phyloP scores from a whole-genome alignment of 129 eudicot species.

The Centaurea solstitialis region DNA sequence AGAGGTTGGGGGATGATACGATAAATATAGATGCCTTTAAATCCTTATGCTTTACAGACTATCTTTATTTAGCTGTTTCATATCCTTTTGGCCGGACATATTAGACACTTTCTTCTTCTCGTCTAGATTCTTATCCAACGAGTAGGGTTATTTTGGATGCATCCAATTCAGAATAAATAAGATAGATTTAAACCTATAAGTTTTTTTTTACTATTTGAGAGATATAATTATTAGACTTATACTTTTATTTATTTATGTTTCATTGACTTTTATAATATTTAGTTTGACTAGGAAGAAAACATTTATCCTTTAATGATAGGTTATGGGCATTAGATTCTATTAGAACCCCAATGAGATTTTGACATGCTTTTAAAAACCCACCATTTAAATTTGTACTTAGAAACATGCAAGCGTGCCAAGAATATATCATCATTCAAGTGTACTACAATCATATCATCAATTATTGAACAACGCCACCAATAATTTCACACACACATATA shows the following conservation, averaged over 20 bases:
- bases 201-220: not conserved
- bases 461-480: slow-evolving; percentile 16
- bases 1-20: not conserved
- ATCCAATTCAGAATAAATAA: not conserved
- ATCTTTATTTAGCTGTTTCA: not conserved
- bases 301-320: slow-evolving; percentile 6
- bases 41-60: not conserved
- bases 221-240: not conserved
- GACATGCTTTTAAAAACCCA: slow-evolving; percentile 28
- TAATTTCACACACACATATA: not conserved
- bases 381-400: slow-evolving; percentile 21
- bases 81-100: not conserved
- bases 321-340: slow-evolving; percentile 33
- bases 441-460: slow-evolving; percentile 18
- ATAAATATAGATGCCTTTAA: not conserved
- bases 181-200: not conserved
- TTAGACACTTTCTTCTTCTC: not conserved
- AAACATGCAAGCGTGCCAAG: slow-evolving; percentile 21
- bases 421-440: slow-evolving; percentile 15
- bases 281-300: not conserved
- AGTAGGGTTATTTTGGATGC: not conserved
- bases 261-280: not conserved
- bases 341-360: slow-evolving; percentile 27
- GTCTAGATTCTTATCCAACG: not conserved
- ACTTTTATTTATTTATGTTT: not conserved